Evolutionary conservation across 2,329 filamentous ascomycete species (phyloP), one percentile per base, ranked within the genome.

Genomic region (Kalaharituber pfeilii): DNA sequence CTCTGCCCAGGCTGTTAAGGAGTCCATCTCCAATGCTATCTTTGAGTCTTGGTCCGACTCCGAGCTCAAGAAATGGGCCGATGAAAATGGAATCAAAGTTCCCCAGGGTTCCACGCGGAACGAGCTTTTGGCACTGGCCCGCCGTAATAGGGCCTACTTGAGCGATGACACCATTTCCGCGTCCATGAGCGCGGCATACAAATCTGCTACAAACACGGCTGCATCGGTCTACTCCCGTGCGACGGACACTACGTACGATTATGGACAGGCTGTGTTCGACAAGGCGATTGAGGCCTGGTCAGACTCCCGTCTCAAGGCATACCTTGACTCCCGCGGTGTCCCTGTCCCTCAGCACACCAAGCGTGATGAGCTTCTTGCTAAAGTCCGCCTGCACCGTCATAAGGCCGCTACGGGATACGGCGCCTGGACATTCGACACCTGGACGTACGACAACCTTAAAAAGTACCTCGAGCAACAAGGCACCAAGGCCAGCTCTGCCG

Each of bases 31-130:
- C 59, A 86, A 96, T 63, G 80, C 82, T 64, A 73, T 95, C 52
- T 83, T 96, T 65, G 81, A 94, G 63, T 80, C 84, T 3, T 98
- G 91, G 91, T 81, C 83, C 65, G 88, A 95, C 65, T 81, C 77
- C 64, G 74, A 94, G 68, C 76, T 98, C 67, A 96, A 96, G 75
- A 82, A 86, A 59, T 96, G 91, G 72, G 80, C 80, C 53, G 89
- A 96, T 72, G 86, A 88, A 75, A 91, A 96, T 63, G 79, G 80
- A 55, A 83, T 98, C 66, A 76, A 76, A 72, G 86, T 95, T 51
- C 91, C 91, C 8, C 89, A 96, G 66, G 91, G 89, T 49, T 93
- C 85, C 65, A 88, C 84, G 73, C 73, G 79, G 62, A 93, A 95
- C 65, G 89, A 98, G 69, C 77, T 96, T 25, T 74, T 93, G 52